A percentile compares a stretch with the other conserved stretches of the same genome.
Conservation (phyloP, 768 basidiomycete genomes). For the Xanthoconium stramineum region DNA sequence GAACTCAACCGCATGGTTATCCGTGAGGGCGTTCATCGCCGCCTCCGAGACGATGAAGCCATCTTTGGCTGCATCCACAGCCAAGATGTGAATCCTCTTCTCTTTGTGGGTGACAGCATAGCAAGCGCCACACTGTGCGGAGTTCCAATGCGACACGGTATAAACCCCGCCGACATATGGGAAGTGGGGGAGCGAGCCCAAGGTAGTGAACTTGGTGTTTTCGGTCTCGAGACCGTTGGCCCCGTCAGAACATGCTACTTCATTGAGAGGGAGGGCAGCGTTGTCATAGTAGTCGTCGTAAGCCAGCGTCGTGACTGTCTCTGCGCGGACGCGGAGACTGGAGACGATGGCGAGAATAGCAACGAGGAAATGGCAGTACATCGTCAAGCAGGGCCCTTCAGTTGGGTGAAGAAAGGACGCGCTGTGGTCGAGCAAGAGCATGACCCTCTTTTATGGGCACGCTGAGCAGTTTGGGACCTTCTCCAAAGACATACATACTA, state of each 20-base stretch:
- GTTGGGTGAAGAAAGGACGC: no score
- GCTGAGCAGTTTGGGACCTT: no score
- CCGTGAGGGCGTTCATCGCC: slow-evolving; percentile 28
- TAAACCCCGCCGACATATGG: slow-evolving; percentile 33
- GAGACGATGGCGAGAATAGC: slow-evolving; percentile 13
- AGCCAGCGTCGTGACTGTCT: slow-evolving; percentile 29
- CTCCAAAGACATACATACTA: no score
- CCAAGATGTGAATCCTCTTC: slow-evolving; percentile 47
- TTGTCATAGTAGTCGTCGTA: slow-evolving; percentile 39
- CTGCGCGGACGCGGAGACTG: slow-evolving; percentile 18
- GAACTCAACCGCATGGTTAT: not conserved
- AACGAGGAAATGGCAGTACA: slow-evolving; percentile 21
- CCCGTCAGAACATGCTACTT: slow-evolving; percentile 38
- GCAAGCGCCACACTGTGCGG: slow-evolving; percentile 27
- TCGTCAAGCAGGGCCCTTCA: slow-evolving; percentile 4
- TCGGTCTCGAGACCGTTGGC: slow-evolving; percentile 33
- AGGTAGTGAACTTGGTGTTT: slow-evolving; percentile 28
- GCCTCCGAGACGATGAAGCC: slow-evolving; percentile 38
- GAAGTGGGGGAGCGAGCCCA: slow-evolving; percentile 36
- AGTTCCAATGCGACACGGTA: slow-evolving; percentile 21
- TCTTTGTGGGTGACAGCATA: slow-evolving; percentile 25
- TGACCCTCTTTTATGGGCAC: no score
- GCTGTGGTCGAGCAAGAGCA: no score
- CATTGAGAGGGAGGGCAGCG: slow-evolving; percentile 20
- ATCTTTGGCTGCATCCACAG: slow-evolving; percentile 45